Conservation (phyloP, 768 basidiomycete genomes). For the Rhodotorula kratochvilovae region DNA sequence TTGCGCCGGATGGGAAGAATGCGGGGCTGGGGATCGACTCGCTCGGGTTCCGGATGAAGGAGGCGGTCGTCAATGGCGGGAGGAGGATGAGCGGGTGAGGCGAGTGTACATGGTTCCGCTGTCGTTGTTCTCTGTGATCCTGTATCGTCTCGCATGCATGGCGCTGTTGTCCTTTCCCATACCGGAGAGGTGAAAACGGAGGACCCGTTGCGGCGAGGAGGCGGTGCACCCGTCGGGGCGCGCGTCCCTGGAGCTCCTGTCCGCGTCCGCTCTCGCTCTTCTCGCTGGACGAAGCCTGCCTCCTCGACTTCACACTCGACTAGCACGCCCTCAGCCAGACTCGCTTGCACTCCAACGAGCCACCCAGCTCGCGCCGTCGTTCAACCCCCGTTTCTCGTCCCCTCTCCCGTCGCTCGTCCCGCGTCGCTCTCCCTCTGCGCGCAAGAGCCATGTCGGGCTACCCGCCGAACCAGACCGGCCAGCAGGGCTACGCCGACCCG, state of each 20-base stretch:
- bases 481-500: constrained; percentile 10
- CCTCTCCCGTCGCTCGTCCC: not conserved
- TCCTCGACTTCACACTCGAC: no score
- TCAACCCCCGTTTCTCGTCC: not conserved
- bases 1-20: not conserved
- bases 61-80: no score
- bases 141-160: no score
- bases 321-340: no score
- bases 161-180: no score
- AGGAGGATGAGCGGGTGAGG: not conserved
- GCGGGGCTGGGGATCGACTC: not conserved
- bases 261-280: no score
- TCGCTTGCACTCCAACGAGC: no score
- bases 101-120: not conserved
- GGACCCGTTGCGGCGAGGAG: no score
- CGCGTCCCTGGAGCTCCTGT: no score
- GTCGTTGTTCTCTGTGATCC: not conserved
- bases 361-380: not conserved
- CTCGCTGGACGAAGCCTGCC: no score
- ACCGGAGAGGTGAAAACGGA: not conserved
- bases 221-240: no score
- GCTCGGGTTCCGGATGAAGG: not conserved
- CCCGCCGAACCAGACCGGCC: not conserved
- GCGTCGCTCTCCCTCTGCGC: no score
- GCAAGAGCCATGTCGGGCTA: not conserved